Conservation (phyloP, 306 rosid genomes). For the Quercus alba region DNA sequence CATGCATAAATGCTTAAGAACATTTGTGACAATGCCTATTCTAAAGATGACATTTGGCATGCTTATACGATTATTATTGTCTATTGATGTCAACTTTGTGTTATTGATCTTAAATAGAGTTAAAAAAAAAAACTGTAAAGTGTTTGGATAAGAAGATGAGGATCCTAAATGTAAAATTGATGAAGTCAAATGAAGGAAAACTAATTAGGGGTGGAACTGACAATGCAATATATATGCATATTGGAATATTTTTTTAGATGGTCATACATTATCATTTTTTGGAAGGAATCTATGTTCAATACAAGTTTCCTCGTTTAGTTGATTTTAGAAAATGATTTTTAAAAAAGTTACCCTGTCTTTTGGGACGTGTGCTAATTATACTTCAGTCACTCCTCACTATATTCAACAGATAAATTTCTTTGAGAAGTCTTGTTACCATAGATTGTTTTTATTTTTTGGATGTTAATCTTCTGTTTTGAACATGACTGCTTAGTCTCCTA, state of each 20-base stretch:
- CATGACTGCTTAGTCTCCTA: not conserved
- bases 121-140: not conserved
- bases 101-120: not conserved
- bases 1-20: not conserved
- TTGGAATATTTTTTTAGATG: not conserved
- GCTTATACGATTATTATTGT: not conserved
- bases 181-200: conserved; percentile 13
- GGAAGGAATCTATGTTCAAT: not conserved
- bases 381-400: not conserved
- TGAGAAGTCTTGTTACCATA: not conserved
- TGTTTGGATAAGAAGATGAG: not conserved
- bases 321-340: not conserved
- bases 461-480: conserved; percentile 1
- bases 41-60: not conserved
- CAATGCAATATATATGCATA: not conserved
- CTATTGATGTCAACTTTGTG: not conserved
- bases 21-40: not conserved
- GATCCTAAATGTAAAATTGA: not conserved
- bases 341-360: not conserved
- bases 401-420: conserved; percentile 3
- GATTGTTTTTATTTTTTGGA: conserved; percentile 15
- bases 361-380: not conserved
- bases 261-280: not conserved
- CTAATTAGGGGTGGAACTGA: conserved; percentile 15
- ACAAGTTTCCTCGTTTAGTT: not conserved